Evolutionary conservation across 352 stramenopile species (phyloP), one percentile per base, ranked within the genome.

Genomic region (Phytophthora pluvialis): DNA sequence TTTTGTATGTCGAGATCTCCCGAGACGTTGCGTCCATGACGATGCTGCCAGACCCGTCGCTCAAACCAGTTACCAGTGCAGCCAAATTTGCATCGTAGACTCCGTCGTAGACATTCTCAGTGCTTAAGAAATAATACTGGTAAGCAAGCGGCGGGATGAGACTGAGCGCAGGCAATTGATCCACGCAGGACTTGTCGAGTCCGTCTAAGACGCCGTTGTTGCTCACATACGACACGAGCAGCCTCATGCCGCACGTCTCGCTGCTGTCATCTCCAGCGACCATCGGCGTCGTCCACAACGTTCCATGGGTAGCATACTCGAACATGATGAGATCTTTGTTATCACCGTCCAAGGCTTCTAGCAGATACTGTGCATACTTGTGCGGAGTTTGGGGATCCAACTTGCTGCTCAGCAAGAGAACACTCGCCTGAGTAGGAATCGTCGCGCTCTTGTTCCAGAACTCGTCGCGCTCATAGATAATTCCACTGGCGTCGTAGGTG

Each of bases 361-460:
- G 56, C n/a, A 88, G 63, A n/a, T 65, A 71, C 18, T 76, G 43
- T 9, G 78, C 79, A 28, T 81, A 86, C 57, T 86, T 86, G 62
- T 85, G 58, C 3, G 70, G 77, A 10, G 77, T 88, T 50, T 86
- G 73, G 3, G 79, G 60, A 15, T 86, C 77, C 46, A 88, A 35
- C 49, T 82, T 83, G 33, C 73, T 64, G 52, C 73, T 88, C 26
- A 90, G 12, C 16, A 90, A 35, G 3, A 90, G 32, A 10, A 89
- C 77, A 33, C 63, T 83, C 1, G 76, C 64, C 13, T 78, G 61
- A 2, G 6, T 48, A 3, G 79, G 73, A 38, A 88, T 80, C 5
- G 32, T 67, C 8, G 81, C 81, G n/a, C 65, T 69, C 12, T 77
- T 64, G 65, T 89, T 86, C 67, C 75, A 90, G 62, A 87, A 90